These are phyloP conservation scores for Sonneratia caseolaris DNA, from an alignment of 345 rosid species.

Conservation along the genomic window DNA sequence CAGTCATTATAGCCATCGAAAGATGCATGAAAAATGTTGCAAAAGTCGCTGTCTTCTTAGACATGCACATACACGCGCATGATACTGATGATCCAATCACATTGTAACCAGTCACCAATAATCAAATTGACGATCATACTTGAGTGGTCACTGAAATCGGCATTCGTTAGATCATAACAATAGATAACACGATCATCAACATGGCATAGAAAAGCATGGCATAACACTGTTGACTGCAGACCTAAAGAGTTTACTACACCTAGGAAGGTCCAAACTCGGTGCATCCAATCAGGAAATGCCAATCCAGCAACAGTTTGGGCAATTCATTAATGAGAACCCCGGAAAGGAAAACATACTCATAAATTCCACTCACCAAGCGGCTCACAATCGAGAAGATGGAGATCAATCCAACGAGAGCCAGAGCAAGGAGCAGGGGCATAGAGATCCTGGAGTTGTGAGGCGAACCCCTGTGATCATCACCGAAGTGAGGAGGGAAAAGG, in stretches of 20 bases:
- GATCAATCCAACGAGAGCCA: slow-evolving; percentile 55
- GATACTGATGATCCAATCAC: no score
- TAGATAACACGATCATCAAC: not conserved
- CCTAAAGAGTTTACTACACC: not conserved
- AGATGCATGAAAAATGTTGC: no score
- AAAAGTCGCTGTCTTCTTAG: no score
- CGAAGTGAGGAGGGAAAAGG: slow-evolving; percentile 27
- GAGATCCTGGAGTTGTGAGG: slow-evolving; percentile 49
- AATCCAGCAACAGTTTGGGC: not conserved
- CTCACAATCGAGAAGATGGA: slow-evolving; percentile 54
- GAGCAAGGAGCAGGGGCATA: slow-evolving; percentile 31
- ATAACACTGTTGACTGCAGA: not conserved
- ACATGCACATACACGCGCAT: no score
- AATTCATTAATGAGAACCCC: not conserved
- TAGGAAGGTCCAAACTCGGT: no score
- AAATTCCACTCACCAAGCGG: slow-evolving; percentile 48
- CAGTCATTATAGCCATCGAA: no score
- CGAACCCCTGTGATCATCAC: slow-evolving; percentile 79
- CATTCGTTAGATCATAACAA: not conserved
- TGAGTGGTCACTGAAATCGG: not conserved
- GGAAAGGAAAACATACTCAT: not conserved
- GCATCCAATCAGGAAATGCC: not conserved
- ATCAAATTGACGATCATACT: not conserved
- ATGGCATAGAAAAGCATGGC: not conserved
- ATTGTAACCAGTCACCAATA: not conserved